Evolutionary conservation across 305 asterid species (phyloP).

Genomic region (Rubia peregrina): DNA sequence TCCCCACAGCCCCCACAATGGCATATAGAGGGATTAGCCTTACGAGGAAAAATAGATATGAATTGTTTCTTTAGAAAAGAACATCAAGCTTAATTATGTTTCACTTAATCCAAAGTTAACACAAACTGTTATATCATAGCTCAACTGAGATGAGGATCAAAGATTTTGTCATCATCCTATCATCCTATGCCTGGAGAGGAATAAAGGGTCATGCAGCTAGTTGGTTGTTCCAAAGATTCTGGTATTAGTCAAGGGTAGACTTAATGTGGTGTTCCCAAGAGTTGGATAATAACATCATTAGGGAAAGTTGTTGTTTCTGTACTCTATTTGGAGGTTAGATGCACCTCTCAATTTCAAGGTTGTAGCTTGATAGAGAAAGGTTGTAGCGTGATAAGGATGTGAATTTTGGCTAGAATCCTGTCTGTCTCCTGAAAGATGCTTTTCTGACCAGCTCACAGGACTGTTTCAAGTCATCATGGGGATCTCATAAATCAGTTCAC

Average conservation of each 20-base stretch:
- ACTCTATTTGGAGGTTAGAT: not conserved
- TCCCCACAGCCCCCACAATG: not conserved
- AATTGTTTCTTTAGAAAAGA: not conserved
- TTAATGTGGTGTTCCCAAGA: not conserved
- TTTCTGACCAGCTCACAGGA: slow-evolving; percentile 62
- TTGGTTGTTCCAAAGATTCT: not conserved
- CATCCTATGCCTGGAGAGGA: not conserved
- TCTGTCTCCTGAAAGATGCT: slow-evolving; percentile 20
- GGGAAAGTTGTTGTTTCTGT: not conserved
- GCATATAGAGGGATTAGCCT: not conserved
- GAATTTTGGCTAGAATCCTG: not conserved
- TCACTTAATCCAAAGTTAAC: not conserved
- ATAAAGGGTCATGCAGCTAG: not conserved
- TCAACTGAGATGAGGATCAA: not conserved
- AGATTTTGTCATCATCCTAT: not conserved
- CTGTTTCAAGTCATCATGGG: slow-evolving; percentile 96
- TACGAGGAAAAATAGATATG: not conserved
- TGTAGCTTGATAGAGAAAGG: not conserved
- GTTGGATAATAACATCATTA: not conserved
- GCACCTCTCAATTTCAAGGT: not conserved
- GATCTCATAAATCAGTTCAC: slow-evolving; percentile 86
- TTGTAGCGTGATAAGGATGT: not conserved
- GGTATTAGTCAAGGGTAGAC: not conserved
- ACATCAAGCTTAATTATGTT: not conserved
- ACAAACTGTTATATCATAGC: too few relatives aligned